Conservation (phyloP, 108 stramenopile species). For the Skeletonema potamos region DNA sequence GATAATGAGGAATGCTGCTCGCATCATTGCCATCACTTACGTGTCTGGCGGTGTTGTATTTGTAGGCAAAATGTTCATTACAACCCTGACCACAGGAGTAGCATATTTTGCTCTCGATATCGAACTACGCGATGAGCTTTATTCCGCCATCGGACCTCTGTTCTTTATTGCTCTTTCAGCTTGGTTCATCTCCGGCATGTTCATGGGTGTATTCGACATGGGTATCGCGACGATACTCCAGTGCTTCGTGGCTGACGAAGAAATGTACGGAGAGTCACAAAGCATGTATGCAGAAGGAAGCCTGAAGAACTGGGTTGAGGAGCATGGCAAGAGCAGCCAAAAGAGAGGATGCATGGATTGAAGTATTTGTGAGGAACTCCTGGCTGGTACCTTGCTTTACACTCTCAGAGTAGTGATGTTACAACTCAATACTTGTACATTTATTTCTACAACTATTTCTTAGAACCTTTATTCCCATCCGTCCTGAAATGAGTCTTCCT, state of each 20-base stretch:
- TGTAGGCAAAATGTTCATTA: slow-evolving; percentile 86
- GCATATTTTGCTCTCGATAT: slow-evolving; percentile 47
- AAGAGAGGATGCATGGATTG: not conserved
- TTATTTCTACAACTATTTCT: not conserved
- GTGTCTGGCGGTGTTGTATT: slow-evolving; percentile 77
- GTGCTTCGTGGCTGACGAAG: slow-evolving; percentile 91
- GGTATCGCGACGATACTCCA: slow-evolving; percentile 80
- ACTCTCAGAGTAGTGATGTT: not conserved
- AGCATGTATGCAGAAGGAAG: slow-evolving; percentile 60
- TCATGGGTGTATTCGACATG: slow-evolving; percentile 73
- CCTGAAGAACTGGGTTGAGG: slow-evolving; percentile 1
- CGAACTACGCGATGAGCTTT: slow-evolving; percentile 43
- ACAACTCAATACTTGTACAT: not conserved
- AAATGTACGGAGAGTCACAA: slow-evolving; percentile 75
- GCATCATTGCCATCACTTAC: slow-evolving; percentile 63
- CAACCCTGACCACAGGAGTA: slow-evolving; percentile 55
- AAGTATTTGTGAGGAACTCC: not conserved
- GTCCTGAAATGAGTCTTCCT: slow-evolving; percentile 13
- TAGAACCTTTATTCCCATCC: slow-evolving; percentile 10
- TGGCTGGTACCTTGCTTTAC: not conserved
- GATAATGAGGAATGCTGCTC: slow-evolving; percentile 75
- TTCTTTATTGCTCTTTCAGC: slow-evolving; percentile 65
- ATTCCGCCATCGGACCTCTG: slow-evolving; percentile 66
- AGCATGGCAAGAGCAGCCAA: not conserved
- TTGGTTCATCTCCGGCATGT: slow-evolving; percentile 60